phyloP scores from a whole-genome alignment of 2,329 filamentous ascomycete species.

The Phoma sp. region DNA sequence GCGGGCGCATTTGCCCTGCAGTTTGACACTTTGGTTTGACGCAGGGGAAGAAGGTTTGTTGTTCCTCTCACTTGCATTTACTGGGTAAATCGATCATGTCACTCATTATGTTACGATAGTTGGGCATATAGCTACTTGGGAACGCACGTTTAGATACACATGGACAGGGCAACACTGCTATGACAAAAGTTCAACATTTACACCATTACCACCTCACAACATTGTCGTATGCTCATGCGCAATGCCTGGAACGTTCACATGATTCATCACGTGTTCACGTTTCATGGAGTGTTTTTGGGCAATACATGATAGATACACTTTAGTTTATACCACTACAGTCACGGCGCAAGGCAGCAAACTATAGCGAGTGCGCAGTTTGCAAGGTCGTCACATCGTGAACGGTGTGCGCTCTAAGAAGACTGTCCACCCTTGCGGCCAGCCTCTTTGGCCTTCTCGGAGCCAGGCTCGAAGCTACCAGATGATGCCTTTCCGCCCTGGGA shows the following conservation, averaged over 20 bases:
- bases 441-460: slow-evolving; percentile 61
- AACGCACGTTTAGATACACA: not conserved
- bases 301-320: too few relatives aligned
- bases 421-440: slow-evolving; percentile 62
- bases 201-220: not conserved
- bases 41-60: slow-evolving; percentile 9
- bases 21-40: slow-evolving; percentile 4
- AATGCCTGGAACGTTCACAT: too few relatives aligned
- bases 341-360: not conserved
- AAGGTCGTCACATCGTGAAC: not conserved
- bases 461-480: slow-evolving; percentile 62
- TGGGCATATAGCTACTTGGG: not conserved
- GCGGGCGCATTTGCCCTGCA: slow-evolving; percentile 4
- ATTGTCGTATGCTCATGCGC: too few relatives aligned
- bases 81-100: not conserved
- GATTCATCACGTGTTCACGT: too few relatives aligned
- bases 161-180: slow-evolving; percentile 5
- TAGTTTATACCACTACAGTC: not conserved
- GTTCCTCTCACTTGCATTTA: not conserved
- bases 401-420: slow-evolving; percentile 3
- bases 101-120: not conserved
- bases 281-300: too few relatives aligned
- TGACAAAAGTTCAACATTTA: not conserved
- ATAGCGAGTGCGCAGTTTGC: not conserved
- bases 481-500: slow-evolving; percentile 63